phyloP scores from a whole-genome alignment of 768 basidiomycete species.

The Calocera viscosa region DNA sequence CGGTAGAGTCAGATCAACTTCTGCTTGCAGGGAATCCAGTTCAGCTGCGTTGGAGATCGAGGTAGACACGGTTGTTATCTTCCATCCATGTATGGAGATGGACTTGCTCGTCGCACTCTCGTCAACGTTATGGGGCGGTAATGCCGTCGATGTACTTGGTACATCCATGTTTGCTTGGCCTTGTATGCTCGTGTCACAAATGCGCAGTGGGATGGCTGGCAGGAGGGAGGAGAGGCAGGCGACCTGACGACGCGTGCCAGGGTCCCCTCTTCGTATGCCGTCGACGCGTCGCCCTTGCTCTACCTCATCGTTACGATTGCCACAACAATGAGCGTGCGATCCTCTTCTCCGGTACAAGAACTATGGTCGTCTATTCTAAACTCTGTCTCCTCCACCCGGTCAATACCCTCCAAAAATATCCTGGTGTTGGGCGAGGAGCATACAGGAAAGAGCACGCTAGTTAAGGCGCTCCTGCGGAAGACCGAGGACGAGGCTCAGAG shows the following conservation, averaged over 20 bases:
- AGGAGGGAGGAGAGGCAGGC: background rate
- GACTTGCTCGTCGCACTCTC: slow-evolving; percentile 24
- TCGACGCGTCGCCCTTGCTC: background rate
- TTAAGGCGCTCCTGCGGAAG: slow-evolving; percentile 60
- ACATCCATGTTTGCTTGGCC: slow-evolving; percentile 23
- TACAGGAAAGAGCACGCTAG: slow-evolving; percentile 66
- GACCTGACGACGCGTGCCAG: background rate
- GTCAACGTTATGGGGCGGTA: slow-evolving; percentile 49
- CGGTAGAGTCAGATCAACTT: slow-evolving; percentile 60
- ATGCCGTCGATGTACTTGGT: slow-evolving; percentile 31
- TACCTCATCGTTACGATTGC: background rate
- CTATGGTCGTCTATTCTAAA: slow-evolving; percentile 90
- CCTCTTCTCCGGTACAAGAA: slow-evolving; percentile 36
- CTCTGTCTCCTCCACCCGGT: slow-evolving; percentile 66
- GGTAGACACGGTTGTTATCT: slow-evolving; percentile 54
- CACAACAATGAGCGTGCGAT: slow-evolving; percentile 9
- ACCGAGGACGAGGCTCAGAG: slow-evolving; percentile 33
- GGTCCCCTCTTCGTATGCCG: background rate
- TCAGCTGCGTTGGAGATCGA: slow-evolving; percentile 70
- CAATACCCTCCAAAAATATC: slow-evolving; percentile 76
- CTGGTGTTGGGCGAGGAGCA: slow-evolving; percentile 69
- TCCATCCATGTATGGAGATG: slow-evolving; percentile 58
- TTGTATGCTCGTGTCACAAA: too few species aligned
- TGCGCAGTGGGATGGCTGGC: background rate
- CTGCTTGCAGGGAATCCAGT: slow-evolving; percentile 53